Evolutionary conservation across 768 basidiomycete genomes (phyloP).

Genomic region (Strobilomyces dryophilus): DNA sequence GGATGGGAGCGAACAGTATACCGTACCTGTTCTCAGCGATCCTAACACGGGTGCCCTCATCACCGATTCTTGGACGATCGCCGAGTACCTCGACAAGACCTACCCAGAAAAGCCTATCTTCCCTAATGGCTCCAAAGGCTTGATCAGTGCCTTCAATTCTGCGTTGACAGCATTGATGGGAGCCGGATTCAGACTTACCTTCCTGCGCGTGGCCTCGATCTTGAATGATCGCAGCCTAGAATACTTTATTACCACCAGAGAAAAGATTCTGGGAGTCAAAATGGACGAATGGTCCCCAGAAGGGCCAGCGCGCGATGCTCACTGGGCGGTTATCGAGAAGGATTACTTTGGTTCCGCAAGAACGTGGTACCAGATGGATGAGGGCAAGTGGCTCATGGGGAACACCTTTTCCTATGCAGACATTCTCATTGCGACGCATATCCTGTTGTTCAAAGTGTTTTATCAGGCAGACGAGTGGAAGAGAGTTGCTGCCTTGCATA

Average conservation of each 20-base stretch:
- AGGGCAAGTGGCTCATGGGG: constrained; percentile 31
- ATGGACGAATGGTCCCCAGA: constrained; percentile 39
- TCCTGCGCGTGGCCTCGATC: constrained; percentile 23
- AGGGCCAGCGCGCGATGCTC: constrained; percentile 30
- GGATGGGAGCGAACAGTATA: constrained; percentile 25
- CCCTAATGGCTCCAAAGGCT: constrained; percentile 17
- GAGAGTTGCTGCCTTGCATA: constrained; percentile 21
- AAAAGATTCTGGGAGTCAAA: constrained; percentile 28
- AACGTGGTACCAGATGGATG: constrained; percentile 19
- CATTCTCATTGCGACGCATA: constrained; percentile 17
- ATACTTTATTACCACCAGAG: constrained; percentile 37
- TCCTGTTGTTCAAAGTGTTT: constrained; percentile 18
- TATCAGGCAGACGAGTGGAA: constrained; percentile 25
- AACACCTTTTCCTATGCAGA: constrained; percentile 30
- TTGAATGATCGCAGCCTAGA: constrained; percentile 34
- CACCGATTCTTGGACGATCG: constrained; percentile 31
- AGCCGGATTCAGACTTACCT: constrained; percentile 8
- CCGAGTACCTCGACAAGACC: constrained; percentile 33
- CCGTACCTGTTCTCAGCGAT: constrained; percentile 34
- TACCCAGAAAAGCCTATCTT: constrained; percentile 32
- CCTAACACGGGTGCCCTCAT: constrained; percentile 26
- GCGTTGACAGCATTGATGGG: background rate
- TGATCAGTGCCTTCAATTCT: constrained; percentile 22
- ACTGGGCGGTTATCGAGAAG: constrained; percentile 10
- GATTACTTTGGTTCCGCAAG: constrained; percentile 1